Evolutionary conservation across 768 basidiomycete genomes (phyloP).

Genomic region (Chiua virens): DNA sequence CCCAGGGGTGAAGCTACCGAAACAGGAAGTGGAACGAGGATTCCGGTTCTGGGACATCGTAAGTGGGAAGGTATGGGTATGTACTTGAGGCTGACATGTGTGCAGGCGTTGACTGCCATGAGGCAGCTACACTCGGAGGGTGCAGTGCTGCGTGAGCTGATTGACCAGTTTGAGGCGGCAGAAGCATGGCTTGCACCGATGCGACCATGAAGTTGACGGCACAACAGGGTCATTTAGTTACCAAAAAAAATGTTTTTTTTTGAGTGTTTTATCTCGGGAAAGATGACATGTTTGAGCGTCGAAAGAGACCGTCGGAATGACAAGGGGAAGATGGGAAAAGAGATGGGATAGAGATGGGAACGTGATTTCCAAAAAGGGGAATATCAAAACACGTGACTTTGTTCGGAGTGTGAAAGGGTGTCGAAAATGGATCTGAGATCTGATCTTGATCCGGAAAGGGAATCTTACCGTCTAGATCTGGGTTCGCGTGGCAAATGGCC

Average conservation of each 20-base stretch:
- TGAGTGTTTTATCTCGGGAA: background rate
- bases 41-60: constrained; percentile 99
- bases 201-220: constrained; percentile 57
- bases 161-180: constrained; percentile 94
- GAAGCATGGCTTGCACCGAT: constrained; percentile 93
- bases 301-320: background rate
- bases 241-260: background rate
- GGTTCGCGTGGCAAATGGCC: constrained; percentile 28
- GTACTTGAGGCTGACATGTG: constrained; percentile 28
- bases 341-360: constrained; percentile 15
- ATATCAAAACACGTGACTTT: constrained; percentile 20
- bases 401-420: constrained; percentile 2
- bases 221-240: constrained; percentile 2
- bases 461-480: constrained; percentile 28
- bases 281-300: too few relatives aligned
- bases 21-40: constrained; percentile 89
- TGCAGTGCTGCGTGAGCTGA: constrained; percentile 80
- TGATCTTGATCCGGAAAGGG: constrained; percentile 1
- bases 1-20: constrained; percentile 84
- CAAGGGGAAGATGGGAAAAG: constrained; percentile 19
- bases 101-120: constrained; percentile 83
- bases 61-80: constrained; percentile 36
- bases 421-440: constrained; percentile 25
- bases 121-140: constrained; percentile 83
- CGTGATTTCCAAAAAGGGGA: constrained; percentile 7